Percentiles rank a stretch among this genome's conserved stretches.
Evolutionary conservation across 371 early-diverging fungal genomes (phyloP).

Genomic region (Funneliformis caledonium): DNA sequence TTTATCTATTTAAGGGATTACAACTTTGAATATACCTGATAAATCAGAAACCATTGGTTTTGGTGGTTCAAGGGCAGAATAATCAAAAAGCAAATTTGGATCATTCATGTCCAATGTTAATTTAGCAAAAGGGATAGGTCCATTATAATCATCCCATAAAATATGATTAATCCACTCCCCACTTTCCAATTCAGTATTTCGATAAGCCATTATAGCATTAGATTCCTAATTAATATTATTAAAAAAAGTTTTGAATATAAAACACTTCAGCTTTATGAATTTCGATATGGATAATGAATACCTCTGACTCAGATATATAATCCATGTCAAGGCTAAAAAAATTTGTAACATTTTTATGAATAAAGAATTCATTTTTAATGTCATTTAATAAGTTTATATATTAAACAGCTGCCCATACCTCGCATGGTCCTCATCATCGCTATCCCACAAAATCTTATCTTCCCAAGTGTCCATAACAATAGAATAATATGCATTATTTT

Average conservation of each 20-base stretch:
- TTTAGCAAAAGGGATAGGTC: conserved; percentile 61
- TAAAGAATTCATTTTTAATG: background rate
- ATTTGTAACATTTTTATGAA: background rate
- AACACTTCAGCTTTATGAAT: background rate
- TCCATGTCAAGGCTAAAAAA: background rate
- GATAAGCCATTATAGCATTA: conserved; percentile 24
- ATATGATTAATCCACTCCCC: conserved; percentile 73
- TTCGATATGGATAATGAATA: background rate
- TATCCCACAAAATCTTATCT: conserved; percentile 81
- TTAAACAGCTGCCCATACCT: background rate
- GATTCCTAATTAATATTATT: background rate
- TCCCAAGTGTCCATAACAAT: conserved; percentile 85
- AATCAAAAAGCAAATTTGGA: conserved; percentile 75
- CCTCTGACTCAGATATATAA: background rate
- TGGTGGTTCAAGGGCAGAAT: conserved; percentile 55
- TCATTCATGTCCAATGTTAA: conserved; percentile 77
- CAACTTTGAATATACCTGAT: background rate
- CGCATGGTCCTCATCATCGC: conserved; percentile 41
- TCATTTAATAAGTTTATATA: background rate
- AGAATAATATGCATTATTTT: conserved; percentile 55
- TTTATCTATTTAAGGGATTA: background rate
- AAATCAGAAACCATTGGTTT: background rate
- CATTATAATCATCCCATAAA: conserved; percentile 77
- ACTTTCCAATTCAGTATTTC: conserved; percentile 51
- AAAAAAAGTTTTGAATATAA: background rate